phyloP scores from a whole-genome alignment of 1,284 basidiomycete species.

The Ceraceosorus bombacis region DNA sequence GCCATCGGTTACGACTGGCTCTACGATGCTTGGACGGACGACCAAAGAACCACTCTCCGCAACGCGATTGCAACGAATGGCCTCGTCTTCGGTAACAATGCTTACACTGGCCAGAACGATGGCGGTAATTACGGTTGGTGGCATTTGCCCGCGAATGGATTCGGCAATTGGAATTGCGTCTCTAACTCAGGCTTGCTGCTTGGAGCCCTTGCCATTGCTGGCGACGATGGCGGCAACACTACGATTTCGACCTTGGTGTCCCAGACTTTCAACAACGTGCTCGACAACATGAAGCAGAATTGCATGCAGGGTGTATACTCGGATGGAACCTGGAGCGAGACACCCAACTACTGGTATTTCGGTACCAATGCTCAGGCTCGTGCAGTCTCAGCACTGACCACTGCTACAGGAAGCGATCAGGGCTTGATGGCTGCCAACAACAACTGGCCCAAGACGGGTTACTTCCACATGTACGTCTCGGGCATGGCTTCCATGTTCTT shows the following conservation, averaged over 20 bases:
- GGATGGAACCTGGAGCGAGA: constrained; percentile 93
- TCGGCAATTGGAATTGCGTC: constrained; percentile 95
- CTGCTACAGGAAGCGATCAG: constrained; percentile 77
- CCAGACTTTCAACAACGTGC: constrained; percentile 52
- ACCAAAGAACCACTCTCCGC: constrained; percentile 66
- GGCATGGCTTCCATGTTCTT: constrained; percentile 82
- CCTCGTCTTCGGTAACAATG: constrained; percentile 53
- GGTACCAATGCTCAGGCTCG: constrained; percentile 83
- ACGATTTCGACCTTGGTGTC: constrained; percentile 61
- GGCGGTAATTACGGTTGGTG: constrained; percentile 51
- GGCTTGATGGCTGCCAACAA: constrained; percentile 57
- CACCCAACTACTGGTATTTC: constrained; percentile 62
- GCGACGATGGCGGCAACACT: constrained; percentile 67
- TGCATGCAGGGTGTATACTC: constrained; percentile 59
- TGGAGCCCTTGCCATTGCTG: constrained; percentile 75
- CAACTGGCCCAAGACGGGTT: constrained; percentile 63
- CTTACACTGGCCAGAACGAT: constrained; percentile 17
- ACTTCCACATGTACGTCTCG: constrained; percentile 82
- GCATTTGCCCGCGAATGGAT: constrained; percentile 34
- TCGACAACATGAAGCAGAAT: constrained; percentile 69
- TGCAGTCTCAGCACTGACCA: constrained; percentile 71
- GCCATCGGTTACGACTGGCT: constrained; percentile 88
- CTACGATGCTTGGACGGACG: constrained; percentile 70
- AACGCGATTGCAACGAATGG: constrained; percentile 72
- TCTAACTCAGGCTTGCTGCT: constrained; percentile 85